phyloP scores from a whole-genome alignment of 139 green algal genomes.

The Haematococcus lacustris region DNA sequence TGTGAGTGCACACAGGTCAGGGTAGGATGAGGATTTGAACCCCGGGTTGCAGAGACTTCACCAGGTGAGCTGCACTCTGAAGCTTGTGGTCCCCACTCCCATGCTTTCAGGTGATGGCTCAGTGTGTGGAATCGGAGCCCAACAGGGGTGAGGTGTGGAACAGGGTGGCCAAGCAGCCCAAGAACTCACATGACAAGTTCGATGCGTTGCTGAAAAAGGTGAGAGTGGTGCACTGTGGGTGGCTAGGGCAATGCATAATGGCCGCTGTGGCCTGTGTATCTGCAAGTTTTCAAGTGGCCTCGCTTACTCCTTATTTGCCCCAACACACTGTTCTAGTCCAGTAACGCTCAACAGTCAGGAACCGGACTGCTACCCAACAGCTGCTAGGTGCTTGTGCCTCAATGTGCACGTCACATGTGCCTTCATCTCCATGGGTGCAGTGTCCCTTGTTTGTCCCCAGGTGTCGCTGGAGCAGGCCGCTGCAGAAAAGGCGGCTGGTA shows the following conservation, averaged over 20 bases:
- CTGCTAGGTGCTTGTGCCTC: too few species aligned
- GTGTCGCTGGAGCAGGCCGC: constrained; percentile 11
- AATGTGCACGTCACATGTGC: too few species aligned
- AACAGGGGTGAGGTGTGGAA: constrained; percentile 88
- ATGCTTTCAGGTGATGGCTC: background rate
- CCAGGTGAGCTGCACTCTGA: background rate
- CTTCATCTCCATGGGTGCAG: background rate
- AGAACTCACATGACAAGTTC: constrained; percentile 61
- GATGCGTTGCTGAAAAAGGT: constrained; percentile 75
- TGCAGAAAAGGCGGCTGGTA: constrained; percentile 1
- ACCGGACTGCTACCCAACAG: too few species aligned
- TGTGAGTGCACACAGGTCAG: background rate
- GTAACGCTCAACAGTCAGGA: background rate
- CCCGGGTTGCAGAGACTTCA: background rate
- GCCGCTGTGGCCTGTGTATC: background rate
- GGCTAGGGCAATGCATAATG: too few species aligned
- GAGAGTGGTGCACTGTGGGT: background rate
- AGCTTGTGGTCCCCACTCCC: background rate
- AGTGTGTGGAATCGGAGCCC: constrained; percentile 57
- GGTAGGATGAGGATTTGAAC: background rate
- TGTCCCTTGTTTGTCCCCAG: background rate
- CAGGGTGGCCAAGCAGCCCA: constrained; percentile 68
- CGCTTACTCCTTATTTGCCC: too few species aligned
- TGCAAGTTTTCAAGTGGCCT: too few species aligned
- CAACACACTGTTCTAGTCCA: too few species aligned